These are phyloP conservation scores for Solanum chmielewskii DNA, from an alignment of 257 asterid species.

Conservation along the genomic window DNA sequence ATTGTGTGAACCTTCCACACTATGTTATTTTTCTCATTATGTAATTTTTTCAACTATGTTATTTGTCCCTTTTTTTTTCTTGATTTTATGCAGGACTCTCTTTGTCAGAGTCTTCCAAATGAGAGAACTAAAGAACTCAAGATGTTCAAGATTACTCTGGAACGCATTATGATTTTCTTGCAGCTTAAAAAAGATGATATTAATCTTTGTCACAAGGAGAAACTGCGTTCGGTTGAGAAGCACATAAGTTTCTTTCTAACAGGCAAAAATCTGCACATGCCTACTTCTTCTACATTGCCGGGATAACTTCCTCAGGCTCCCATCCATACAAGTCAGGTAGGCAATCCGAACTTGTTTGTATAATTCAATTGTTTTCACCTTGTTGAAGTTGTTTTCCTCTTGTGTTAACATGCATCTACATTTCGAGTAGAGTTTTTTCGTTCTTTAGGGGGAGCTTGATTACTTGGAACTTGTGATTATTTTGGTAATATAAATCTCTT, in stretches of 20 bases:
- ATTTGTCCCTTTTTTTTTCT: background rate
- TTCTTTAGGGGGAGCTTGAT: too few species aligned
- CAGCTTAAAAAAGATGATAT: conserved; percentile 45
- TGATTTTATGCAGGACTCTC: conserved; percentile 53
- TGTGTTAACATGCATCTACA: too few species aligned
- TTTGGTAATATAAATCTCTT: background rate
- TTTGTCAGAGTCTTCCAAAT: conserved; percentile 54
- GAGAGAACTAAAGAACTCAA: conserved; percentile 67
- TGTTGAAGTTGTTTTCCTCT: background rate
- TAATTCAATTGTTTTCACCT: background rate
- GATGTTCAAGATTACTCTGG: conserved; percentile 55
- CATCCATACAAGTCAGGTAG: conserved; percentile 3
- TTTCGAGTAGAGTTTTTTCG: too few species aligned
- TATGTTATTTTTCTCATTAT: background rate
- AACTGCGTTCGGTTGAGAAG: too few species aligned
- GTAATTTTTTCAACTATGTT: background rate
- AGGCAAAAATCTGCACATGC: conserved; percentile 13
- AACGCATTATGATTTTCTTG: conserved; percentile 47
- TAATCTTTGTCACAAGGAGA: conserved; percentile 2
- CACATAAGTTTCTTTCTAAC: too few species aligned
- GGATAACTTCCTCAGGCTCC: conserved; percentile 61
- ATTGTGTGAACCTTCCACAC: background rate
- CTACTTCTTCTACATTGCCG: conserved; percentile 18
- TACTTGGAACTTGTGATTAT: background rate
- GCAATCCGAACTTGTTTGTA: background rate